These are phyloP conservation scores for Secale cereale DNA, from an alignment of 176 grass and related monocot genomes.

Conservation along the genomic window DNA sequence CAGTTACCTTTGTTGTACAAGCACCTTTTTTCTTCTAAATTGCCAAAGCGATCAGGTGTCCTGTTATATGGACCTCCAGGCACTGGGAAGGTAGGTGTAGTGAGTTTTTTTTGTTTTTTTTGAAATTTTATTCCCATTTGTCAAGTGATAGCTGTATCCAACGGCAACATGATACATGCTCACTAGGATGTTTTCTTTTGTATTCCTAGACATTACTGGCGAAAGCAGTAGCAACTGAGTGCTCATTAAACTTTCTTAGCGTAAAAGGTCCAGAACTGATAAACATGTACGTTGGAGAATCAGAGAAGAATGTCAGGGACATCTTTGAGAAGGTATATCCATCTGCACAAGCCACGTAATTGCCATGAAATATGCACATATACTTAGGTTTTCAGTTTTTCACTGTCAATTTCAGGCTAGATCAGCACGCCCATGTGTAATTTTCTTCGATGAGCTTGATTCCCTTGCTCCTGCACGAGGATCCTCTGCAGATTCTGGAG, in stretches of 20 bases:
- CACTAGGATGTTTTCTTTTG: conserved; percentile 15
- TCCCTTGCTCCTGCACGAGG: conserved; percentile 90
- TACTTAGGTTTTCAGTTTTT: conserved; percentile 1
- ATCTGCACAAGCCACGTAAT: background rate
- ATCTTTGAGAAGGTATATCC: conserved; percentile 83
- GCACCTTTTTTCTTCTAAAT: conserved; percentile 92
- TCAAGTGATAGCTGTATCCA: background rate
- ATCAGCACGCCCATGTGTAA: conserved; percentile 85
- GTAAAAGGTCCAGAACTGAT: conserved; percentile 97
- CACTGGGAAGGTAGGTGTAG: conserved; percentile 79
- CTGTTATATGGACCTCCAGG: conserved; percentile 94
- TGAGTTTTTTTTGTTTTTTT: conserved; percentile 4
- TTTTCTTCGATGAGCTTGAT: conserved; percentile 99
- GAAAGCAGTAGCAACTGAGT: conserved; percentile 96
- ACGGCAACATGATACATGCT: conserved; percentile 11
- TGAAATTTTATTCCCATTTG: background rate
- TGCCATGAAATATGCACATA: background rate
- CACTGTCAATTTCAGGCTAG: conserved; percentile 58
- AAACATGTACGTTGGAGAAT: conserved; percentile 99
- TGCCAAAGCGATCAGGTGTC: conserved; percentile 76
- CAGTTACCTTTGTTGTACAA: conserved; percentile 93
- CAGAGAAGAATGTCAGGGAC: conserved; percentile 95
- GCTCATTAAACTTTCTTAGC: conserved; percentile 88
- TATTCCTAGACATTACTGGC: conserved; percentile 72
- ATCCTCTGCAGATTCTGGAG: conserved; percentile 88